These are phyloP conservation scores for Incumbomyces lentus DNA, from an alignment of 2,329 filamentous ascomycete species.

Conservation along the genomic window DNA sequence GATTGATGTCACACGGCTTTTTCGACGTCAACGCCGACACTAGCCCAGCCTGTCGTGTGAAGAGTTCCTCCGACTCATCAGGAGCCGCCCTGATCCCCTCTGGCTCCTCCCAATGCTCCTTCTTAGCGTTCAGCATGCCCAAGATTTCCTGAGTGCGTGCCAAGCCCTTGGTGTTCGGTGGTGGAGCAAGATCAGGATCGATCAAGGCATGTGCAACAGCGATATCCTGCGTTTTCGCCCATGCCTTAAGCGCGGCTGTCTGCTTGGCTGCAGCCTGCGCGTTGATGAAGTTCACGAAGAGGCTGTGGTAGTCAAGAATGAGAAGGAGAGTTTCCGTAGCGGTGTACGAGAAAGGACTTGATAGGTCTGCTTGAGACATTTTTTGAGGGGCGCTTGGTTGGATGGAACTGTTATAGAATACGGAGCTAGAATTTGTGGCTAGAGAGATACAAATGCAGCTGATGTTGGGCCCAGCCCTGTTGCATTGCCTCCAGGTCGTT, in stretches of 20 bases:
- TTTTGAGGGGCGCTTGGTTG: too few relatives aligned
- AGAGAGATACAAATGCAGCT: too few relatives aligned
- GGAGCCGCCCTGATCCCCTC: background rate
- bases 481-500: too few relatives aligned
- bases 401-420: too few relatives aligned
- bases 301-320: conserved; percentile 25
- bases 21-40: conserved; percentile 23
- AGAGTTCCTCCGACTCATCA: conserved; percentile 16
- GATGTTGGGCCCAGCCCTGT: too few relatives aligned
- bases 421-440: too few relatives aligned
- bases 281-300: conserved; percentile 16
- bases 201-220: conserved; percentile 23
- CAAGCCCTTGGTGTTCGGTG: conserved; percentile 19
- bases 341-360: conserved; percentile 15
- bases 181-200: conserved; percentile 17
- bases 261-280: conserved; percentile 13
- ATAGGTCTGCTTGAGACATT: background rate
- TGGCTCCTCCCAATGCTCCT: conserved; percentile 9
- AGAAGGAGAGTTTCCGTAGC: conserved; percentile 23
- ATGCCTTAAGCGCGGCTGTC: conserved; percentile 19
- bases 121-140: conserved; percentile 14
- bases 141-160: conserved; percentile 6
- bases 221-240: conserved; percentile 24
- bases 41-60: conserved; percentile 18
- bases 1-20: conserved; percentile 16